phyloP scores from a whole-genome alignment of 768 basidiomycete species.

The Piloderma croceum region DNA sequence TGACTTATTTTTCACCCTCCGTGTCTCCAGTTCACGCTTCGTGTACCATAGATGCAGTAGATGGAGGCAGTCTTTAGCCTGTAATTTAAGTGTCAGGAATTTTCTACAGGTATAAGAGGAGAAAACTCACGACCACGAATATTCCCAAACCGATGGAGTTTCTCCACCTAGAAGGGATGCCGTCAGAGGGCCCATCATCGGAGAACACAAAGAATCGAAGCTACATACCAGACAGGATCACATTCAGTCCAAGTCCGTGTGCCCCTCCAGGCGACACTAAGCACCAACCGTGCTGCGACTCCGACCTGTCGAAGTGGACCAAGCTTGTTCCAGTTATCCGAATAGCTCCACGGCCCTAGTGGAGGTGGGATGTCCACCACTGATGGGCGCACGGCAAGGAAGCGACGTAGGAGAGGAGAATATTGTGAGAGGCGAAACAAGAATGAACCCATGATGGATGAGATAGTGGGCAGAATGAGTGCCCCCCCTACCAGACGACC shows the following conservation, averaged over 20 bases:
- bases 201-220: background rate
- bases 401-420: conserved; percentile 29
- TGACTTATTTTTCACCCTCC: conserved; percentile 61
- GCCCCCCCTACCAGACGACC: conserved; percentile 69
- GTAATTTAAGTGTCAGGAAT: background rate
- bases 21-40: conserved; percentile 65
- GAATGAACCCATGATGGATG: conserved; percentile 58
- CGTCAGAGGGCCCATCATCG: background rate
- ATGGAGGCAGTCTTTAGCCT: conserved; percentile 43
- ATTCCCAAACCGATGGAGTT: conserved; percentile 45
- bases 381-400: conserved; percentile 23
- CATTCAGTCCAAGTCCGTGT: conserved; percentile 40
- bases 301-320: conserved; percentile 21
- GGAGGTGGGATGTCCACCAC: conserved; percentile 6
- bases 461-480: conserved; percentile 59
- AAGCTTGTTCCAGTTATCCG: conserved; percentile 8
- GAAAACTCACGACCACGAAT: conserved; percentile 36
- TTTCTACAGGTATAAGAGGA: background rate
- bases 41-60: conserved; percentile 57
- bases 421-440: conserved; percentile 49
- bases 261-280: conserved; percentile 35
- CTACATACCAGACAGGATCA: conserved; percentile 44
- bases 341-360: conserved; percentile 17
- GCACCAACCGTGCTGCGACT: conserved; percentile 23
- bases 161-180: conserved; percentile 36